Conservation (phyloP, 768 basidiomycete genomes). For the Asterophora lycoperdoides region DNA sequence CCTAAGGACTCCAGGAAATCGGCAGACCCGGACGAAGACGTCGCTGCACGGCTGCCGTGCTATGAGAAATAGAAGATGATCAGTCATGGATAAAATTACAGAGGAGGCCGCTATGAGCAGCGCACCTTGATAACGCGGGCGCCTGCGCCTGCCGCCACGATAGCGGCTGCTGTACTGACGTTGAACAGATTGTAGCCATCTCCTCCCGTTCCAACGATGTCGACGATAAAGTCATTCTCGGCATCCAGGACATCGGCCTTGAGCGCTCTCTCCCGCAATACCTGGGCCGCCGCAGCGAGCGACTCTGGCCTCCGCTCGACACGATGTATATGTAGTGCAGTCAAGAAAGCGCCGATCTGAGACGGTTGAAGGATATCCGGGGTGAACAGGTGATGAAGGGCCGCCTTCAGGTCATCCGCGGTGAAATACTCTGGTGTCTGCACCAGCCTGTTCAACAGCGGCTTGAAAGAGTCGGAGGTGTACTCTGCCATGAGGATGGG, state of each 20-base stretch:
- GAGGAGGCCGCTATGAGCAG: too few species aligned
- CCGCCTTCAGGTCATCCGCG: slow-evolving; percentile 63
- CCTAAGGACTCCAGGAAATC: slow-evolving; percentile 85
- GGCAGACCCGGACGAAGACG: slow-evolving; percentile 91
- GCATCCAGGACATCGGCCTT: slow-evolving; percentile 54
- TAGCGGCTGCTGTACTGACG: slow-evolving; percentile 89
- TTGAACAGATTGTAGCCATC: slow-evolving; percentile 97
- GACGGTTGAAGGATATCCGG: slow-evolving; percentile 59
- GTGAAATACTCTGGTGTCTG: slow-evolving; percentile 81
- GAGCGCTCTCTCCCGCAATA: slow-evolving; percentile 67
- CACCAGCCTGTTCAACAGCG: slow-evolving; percentile 71
- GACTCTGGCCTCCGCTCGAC: slow-evolving; percentile 73
- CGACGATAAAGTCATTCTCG: slow-evolving; percentile 66
- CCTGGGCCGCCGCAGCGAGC: slow-evolving; percentile 73
- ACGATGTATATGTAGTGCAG: slow-evolving; percentile 76
- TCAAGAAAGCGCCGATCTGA: slow-evolving; percentile 88
- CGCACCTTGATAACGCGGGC: slow-evolving; percentile 91
- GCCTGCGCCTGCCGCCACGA: slow-evolving; percentile 93
- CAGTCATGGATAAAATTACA: too few species aligned
- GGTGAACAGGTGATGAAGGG: slow-evolving; percentile 72
- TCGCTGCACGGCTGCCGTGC: slow-evolving; percentile 91
- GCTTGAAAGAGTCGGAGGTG: slow-evolving; percentile 58
- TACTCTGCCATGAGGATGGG: slow-evolving; percentile 17
- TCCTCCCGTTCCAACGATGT: slow-evolving; percentile 90
- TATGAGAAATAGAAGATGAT: slow-evolving; percentile 26